Evolutionary conservation across 2,329 filamentous ascomycete genomes (phyloP).

Genomic region (Boeremia exigua): DNA sequence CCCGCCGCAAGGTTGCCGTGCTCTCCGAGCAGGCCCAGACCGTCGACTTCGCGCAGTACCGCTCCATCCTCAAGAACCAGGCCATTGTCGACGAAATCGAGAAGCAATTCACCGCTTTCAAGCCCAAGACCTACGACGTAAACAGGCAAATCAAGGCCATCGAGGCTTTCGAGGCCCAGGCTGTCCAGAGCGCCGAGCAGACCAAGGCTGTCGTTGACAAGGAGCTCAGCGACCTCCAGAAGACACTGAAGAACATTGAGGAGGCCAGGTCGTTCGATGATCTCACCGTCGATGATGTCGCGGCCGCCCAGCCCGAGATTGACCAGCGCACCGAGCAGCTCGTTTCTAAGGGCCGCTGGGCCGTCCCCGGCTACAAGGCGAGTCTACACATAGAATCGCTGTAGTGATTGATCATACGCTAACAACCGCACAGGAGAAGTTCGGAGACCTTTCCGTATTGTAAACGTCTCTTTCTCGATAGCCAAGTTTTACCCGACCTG

Average conservation of each 20-base stretch:
- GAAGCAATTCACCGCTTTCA: slow-evolving; percentile 90
- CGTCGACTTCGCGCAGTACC: slow-evolving; percentile 95
- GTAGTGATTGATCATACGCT: slow-evolving; percentile 45
- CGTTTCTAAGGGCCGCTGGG: slow-evolving; percentile 97
- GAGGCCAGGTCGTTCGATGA: slow-evolving; percentile 94
- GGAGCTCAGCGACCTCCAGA: slow-evolving; percentile 91
- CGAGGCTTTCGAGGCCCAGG: slow-evolving; percentile 96
- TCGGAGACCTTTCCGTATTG: slow-evolving; percentile 93
- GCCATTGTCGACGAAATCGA: slow-evolving; percentile 96
- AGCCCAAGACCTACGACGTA: slow-evolving; percentile 92
- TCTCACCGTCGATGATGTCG: slow-evolving; percentile 96
- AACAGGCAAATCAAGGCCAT: slow-evolving; percentile 95
- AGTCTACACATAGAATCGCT: slow-evolving; percentile 41
- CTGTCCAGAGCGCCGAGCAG: slow-evolving; percentile 93
- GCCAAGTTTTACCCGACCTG: slow-evolving; percentile 40
- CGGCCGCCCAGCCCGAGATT: slow-evolving; percentile 91
- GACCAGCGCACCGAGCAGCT: slow-evolving; percentile 95
- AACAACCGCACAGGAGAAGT: slow-evolving; percentile 81
- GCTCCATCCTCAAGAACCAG: slow-evolving; percentile 91
- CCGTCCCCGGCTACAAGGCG: slow-evolving; percentile 98
- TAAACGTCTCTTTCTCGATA: slow-evolving; percentile 61
- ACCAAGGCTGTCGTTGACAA: slow-evolving; percentile 96
- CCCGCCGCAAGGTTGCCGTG: slow-evolving; percentile 86
- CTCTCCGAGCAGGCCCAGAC: slow-evolving; percentile 84
- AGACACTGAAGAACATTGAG: slow-evolving; percentile 97